Percentiles rank a stretch among this genome's conserved stretches.
These are phyloP conservation scores for Catenaria anguillulae DNA, from an alignment of 371 early-diverging fungal species.

Conservation along the genomic window DNA sequence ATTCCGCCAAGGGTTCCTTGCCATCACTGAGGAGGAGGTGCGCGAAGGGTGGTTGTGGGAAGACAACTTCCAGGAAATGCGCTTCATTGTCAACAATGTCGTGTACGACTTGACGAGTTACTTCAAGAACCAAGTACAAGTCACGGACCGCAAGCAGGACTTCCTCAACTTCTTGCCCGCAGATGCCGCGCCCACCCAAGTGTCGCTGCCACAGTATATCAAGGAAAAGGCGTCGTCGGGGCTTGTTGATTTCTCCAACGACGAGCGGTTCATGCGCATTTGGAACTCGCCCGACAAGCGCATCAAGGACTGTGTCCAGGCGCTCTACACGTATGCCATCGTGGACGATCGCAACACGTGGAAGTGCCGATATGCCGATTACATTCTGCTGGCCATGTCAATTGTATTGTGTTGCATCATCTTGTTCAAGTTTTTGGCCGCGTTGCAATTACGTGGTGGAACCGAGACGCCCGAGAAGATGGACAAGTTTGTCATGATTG, in stretches of 20 bases:
- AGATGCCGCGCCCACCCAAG: too few species aligned
- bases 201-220: too few species aligned
- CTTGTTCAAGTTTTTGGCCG: conserved; percentile 11
- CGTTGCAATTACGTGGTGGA: conserved; percentile 1
- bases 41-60: conserved; percentile 23
- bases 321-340: conserved; percentile 4
- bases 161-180: background rate
- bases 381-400: conserved; percentile 11
- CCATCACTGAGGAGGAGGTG: conserved; percentile 26
- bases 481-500: conserved; percentile 21
- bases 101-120: conserved; percentile 65
- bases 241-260: conserved; percentile 3
- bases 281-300: background rate
- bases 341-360: conserved; percentile 7
- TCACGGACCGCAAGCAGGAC: background rate
- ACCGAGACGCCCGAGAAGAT: conserved; percentile 11
- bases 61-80: conserved; percentile 30
- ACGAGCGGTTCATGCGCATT: conserved; percentile 1
- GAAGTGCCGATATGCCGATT: conserved; percentile 7
- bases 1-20: conserved; percentile 53
- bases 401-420: conserved; percentile 10
- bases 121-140: conserved; percentile 5
- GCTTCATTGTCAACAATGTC: conserved; percentile 49
- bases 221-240: background rate
- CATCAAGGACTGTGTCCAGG: background rate